Conservation (phyloP, 495 filamentous ascomycete genomes). For the Daldinia decipiens region DNA sequence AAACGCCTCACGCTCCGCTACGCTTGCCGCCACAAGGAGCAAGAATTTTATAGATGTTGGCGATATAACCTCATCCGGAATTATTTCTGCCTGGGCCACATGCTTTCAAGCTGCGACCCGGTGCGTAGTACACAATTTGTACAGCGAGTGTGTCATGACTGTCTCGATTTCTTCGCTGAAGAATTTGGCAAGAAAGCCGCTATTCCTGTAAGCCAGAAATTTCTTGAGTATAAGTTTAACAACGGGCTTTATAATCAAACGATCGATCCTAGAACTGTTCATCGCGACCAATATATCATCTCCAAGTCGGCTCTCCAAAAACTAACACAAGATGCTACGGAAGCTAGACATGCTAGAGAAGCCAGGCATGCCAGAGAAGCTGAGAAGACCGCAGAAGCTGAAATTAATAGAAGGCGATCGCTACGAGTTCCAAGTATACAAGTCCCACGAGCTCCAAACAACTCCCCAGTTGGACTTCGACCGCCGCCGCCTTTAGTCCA, state of each 20-base stretch:
- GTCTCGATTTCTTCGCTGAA: constrained; percentile 27
- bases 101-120: constrained; percentile 13
- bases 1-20: constrained; percentile 32
- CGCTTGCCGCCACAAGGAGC: constrained; percentile 41
- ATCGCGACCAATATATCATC: constrained; percentile 19
- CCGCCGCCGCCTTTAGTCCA: constrained; percentile 16
- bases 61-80: constrained; percentile 15
- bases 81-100: constrained; percentile 6
- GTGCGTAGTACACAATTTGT: background rate
- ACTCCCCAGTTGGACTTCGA: background rate
- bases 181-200: constrained; percentile 30
- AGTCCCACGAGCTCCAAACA: background rate
- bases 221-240: constrained; percentile 37
- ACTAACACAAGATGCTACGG: background rate
- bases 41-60: constrained; percentile 31
- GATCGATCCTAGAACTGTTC: constrained; percentile 35
- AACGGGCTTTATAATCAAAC: constrained; percentile 15
- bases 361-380: background rate
- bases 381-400: background rate
- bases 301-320: background rate
- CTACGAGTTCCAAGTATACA: background rate
- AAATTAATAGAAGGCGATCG: background rate
- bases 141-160: constrained; percentile 31
- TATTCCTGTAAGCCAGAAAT: constrained; percentile 22
- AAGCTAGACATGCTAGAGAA: background rate